Percentiles rank a stretch among this genome's conserved stretches.
Conservation (phyloP, 169 alveolate species). For the Fabrea salina region DNA sequence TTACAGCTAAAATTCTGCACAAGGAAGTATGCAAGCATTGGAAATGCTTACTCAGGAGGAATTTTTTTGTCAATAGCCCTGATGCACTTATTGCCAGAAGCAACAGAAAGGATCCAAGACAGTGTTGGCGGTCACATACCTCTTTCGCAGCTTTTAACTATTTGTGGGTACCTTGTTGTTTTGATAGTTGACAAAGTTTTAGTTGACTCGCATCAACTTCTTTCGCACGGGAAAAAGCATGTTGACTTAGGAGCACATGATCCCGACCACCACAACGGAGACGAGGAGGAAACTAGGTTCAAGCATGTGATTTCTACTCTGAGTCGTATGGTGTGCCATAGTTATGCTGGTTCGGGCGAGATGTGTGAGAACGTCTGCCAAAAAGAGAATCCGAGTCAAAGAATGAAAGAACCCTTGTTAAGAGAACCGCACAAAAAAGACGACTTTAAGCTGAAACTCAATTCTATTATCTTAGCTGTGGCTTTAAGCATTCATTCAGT, state of each 20-base stretch:
- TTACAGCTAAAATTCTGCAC: background rate
- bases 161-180: background rate
- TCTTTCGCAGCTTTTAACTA: background rate
- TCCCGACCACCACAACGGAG: background rate
- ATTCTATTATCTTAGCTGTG: background rate
- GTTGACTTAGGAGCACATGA: constrained; percentile 7
- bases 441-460: too few relatives aligned
- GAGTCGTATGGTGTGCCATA: background rate
- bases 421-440: too few relatives aligned
- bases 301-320: constrained; percentile 19
- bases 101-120: background rate
- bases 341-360: background rate
- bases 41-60: constrained; percentile 56
- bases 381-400: too few relatives aligned
- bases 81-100: constrained; percentile 58
- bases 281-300: constrained; percentile 16
- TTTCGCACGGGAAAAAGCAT: constrained; percentile 18
- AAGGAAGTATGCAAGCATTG: constrained; percentile 22
- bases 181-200: background rate
- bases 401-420: constrained; percentile 21
- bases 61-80: constrained; percentile 58
- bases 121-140: background rate
- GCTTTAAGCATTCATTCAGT: constrained; percentile 13
- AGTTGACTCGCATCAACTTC: background rate
- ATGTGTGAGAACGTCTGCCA: background rate